phyloP scores from a whole-genome alignment of 148 eudicot species.

The Agrostemma githago region DNA sequence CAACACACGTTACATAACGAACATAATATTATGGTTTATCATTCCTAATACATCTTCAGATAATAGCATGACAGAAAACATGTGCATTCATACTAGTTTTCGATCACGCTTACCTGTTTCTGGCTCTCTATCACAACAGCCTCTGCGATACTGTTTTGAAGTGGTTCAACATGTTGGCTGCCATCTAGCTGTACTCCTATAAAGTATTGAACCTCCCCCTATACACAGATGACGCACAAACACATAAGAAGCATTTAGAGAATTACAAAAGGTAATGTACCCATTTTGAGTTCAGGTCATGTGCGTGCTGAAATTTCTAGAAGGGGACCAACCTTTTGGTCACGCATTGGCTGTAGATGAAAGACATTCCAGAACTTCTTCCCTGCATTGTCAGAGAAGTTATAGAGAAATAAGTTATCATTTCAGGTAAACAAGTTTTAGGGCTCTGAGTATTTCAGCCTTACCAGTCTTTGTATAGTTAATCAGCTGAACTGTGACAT shows the following conservation, averaged over 20 bases:
- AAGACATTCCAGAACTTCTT: slow-evolving; percentile 98
- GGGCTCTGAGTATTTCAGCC: not conserved
- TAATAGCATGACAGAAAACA: not conserved
- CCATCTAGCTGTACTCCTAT: slow-evolving; percentile 65
- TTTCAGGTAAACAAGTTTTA: not conserved
- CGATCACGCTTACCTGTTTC: slow-evolving; percentile 43
- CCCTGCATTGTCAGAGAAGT: slow-evolving; percentile 37
- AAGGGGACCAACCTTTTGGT: slow-evolving; percentile 86
- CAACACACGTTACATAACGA: slow-evolving; percentile 1
- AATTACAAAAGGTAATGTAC: not conserved
- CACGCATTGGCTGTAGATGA: slow-evolving; percentile 99
- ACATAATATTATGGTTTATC: not conserved
- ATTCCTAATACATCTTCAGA: not conserved
- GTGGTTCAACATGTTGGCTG: slow-evolving; percentile 91
- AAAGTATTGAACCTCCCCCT: slow-evolving; percentile 85
- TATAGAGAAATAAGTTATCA: not conserved
- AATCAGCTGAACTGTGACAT: slow-evolving; percentile 94
- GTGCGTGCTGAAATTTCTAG: slow-evolving; percentile 3
- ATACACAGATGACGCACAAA: slow-evolving; percentile 14
- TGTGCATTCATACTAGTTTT: not conserved
- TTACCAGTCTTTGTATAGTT: slow-evolving; percentile 95
- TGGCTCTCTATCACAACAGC: slow-evolving; percentile 63
- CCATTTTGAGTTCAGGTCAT: slow-evolving; percentile 4
- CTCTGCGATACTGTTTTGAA: slow-evolving; percentile 76
- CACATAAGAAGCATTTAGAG: slow-evolving; percentile 1